Base-by-base conservation (phyloP, 495 filamentous ascomycete genomes). In the Penicillium argentinense region DNA sequence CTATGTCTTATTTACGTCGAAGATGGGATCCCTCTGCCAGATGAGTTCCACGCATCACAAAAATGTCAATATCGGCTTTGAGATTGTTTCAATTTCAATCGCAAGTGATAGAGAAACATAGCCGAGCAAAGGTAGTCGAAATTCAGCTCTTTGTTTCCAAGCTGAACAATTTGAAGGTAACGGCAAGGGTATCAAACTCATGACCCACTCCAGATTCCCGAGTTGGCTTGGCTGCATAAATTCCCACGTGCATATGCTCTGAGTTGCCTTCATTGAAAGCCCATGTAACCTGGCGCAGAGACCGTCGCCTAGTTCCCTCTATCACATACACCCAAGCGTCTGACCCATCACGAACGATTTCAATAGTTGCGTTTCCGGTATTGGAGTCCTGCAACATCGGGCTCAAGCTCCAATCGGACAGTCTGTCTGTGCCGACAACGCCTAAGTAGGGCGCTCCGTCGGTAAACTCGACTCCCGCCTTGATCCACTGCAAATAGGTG, bases 141-240 rank as follows among this genome's bases (percentile, higher is more conserved):
- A 26, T 5, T 33, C 30, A 33, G 3, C 3, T 3, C 13, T 1
- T 33, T 33, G 30, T 33, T 5, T 3, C n/a, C 5, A 33, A 14
- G n/a, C 12, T 7, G 17, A 33, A 33, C 3, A 14, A 33, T 33
- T 33, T 33, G 13, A 33, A 33, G 13, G 30, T 33, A 12, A 40
- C 50, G 19, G 42, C 42, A 18, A 39, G 36, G 7, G 9, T 33
- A 13, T 33, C 30, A 33, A 33, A 13, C 30, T 33, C 30, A 13
- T 33, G 30, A 14, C 30, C 30, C 0, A 8, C 8, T 18, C 17
- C 30, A 16, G 9, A 14, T 13, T 33, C 30, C 13, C 30, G 30
- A 8, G 30, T 33, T 33, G 30, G 30, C 13, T 33, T 33, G 13
- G 30, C 30, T 14, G 30, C 30, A 16, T 33, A 33, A 14, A 33